These are phyloP conservation scores for Myxozyma geophila DNA, from an alignment of 805 yeast genomes.

Conservation along the genomic window DNA sequence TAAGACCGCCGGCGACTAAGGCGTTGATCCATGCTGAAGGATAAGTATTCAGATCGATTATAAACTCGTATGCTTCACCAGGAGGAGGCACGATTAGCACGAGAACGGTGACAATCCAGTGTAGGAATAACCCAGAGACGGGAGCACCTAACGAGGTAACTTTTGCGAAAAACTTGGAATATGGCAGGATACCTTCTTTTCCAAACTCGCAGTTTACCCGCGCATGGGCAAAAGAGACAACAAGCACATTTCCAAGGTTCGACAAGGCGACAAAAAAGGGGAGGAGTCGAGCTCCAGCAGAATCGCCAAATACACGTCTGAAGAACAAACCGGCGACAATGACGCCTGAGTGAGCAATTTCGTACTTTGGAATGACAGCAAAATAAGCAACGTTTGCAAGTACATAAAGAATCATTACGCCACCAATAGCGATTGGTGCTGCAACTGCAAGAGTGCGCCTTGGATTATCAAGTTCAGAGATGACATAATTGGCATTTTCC, in stretches of 20 bases:
- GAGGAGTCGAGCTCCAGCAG: conserved; percentile 54
- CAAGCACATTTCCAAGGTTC: conserved; percentile 66
- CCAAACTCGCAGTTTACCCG: conserved; percentile 64
- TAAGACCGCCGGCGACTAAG: conserved; percentile 56
- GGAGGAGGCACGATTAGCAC: conserved; percentile 64
- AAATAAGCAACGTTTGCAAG: conserved; percentile 63
- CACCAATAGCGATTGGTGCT: conserved; percentile 61
- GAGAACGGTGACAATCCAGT: conserved; percentile 60
- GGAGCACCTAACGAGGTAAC: conserved; percentile 49
- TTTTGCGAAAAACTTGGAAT: conserved; percentile 52
- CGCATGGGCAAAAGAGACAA: conserved; percentile 65
- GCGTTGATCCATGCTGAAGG: conserved; percentile 66
- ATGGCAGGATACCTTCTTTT: conserved; percentile 56
- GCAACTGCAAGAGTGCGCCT: conserved; percentile 60
- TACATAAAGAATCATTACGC: conserved; percentile 59
- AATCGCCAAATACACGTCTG: conserved; percentile 61
- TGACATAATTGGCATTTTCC: conserved; percentile 70
- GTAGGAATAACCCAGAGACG: conserved; percentile 54
- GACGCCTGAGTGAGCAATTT: conserved; percentile 58
- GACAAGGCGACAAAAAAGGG: conserved; percentile 65
- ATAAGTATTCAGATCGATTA: conserved; percentile 64
- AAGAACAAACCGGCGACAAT: conserved; percentile 67
- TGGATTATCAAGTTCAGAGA: conserved; percentile 63
- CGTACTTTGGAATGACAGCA: conserved; percentile 53
- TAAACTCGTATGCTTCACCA: conserved; percentile 65